Conservation (phyloP, 495 filamentous ascomycete species). For the Penicillium daleae region DNA sequence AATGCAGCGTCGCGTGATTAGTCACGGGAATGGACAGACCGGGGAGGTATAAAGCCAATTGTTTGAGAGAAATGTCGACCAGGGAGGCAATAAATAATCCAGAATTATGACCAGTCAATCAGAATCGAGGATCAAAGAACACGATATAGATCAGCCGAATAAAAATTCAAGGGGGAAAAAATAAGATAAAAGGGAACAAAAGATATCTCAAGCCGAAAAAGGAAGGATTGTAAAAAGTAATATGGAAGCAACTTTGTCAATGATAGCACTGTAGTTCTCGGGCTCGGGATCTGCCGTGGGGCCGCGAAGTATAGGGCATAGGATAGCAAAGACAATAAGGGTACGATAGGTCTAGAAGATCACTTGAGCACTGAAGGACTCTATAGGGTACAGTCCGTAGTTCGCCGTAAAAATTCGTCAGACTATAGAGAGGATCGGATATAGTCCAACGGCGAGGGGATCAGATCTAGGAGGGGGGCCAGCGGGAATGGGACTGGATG, state of each 20-base stretch:
- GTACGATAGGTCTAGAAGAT: neutral
- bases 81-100: neutral
- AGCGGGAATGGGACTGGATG: constrained; percentile 4
- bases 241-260: neutral
- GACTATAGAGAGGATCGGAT: constrained; percentile 14
- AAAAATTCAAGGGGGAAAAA: neutral
- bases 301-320: constrained; percentile 1
- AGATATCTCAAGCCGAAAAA: neutral
- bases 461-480: constrained; percentile 16
- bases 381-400: neutral
- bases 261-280: neutral
- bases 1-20: constrained; percentile 31
- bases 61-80: neutral
- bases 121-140: neutral
- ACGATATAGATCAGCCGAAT: neutral
- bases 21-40: constrained; percentile 23
- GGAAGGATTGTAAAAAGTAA: neutral
- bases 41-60: constrained; percentile 6
- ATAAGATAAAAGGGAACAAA: neutral
- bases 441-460: constrained; percentile 12
- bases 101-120: neutral
- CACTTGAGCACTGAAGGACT: neutral
- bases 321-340: neutral
- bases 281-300: constrained; percentile 14
- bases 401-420: neutral